Evolutionary conservation across 1,139 yeast species (phyloP).

Genomic region (Diutina sp.): DNA sequence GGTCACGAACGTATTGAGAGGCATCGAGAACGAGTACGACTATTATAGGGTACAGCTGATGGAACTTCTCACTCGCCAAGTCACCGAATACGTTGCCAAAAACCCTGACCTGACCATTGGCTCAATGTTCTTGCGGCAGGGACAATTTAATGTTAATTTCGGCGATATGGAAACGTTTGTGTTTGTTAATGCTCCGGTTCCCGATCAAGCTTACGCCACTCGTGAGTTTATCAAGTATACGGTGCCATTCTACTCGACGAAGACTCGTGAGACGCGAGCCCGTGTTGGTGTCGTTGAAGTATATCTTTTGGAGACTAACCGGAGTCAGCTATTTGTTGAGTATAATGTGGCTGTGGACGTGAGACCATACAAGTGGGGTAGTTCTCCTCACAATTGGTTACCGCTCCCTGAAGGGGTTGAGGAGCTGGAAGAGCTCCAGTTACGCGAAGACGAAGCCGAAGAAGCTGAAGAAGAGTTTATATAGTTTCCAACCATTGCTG

Average conservation of each 20-base stretch:
- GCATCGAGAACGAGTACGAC: slow-evolving; percentile 27
- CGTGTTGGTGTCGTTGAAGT: slow-evolving; percentile 23
- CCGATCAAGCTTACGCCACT: neutral
- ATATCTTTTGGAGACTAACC: slow-evolving; percentile 13
- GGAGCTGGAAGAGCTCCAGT: neutral
- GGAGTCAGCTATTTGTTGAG: slow-evolving; percentile 4
- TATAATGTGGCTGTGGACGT: slow-evolving; percentile 16
- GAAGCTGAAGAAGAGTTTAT: neutral
- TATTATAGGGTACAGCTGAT: slow-evolving; percentile 19
- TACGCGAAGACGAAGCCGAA: neutral
- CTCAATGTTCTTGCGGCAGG: slow-evolving; percentile 14
- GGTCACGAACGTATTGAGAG: slow-evolving; percentile 17
- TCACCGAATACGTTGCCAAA: slow-evolving; percentile 11
- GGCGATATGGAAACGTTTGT: slow-evolving; percentile 19
- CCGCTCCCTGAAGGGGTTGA: neutral
- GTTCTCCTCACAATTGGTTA: neutral
- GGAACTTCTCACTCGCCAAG: slow-evolving; percentile 14
- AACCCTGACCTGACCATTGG: slow-evolving; percentile 3
- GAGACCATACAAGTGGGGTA: slow-evolving; percentile 11
- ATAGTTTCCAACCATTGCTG: neutral
- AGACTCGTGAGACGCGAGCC: slow-evolving; percentile 8
- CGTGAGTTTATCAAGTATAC: slow-evolving; percentile 20
- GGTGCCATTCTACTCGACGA: slow-evolving; percentile 16
- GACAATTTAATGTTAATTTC: slow-evolving; percentile 16
- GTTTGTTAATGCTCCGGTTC: slow-evolving; percentile 6